These are phyloP conservation scores for Citrus maxima DNA, from an alignment of 345 rosid genomes.

Conservation along the genomic window DNA sequence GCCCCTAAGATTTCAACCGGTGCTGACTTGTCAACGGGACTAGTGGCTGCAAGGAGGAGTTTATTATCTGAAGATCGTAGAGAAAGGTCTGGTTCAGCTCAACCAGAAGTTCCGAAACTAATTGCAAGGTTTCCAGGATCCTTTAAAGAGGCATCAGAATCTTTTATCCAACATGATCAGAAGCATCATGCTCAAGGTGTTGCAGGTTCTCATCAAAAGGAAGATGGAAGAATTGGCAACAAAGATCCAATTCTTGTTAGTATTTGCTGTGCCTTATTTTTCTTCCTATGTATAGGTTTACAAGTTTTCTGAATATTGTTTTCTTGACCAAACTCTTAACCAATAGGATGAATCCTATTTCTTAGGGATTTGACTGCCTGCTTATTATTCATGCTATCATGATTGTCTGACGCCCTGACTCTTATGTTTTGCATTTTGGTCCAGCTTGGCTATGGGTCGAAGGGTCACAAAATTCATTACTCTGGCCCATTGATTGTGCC, in stretches of 20 bases:
- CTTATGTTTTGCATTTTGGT: conserved; percentile 2
- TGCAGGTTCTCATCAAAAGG: conserved; percentile 40
- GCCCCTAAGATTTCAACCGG: conserved; percentile 51
- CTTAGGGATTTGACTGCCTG: background rate
- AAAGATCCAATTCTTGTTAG: conserved; percentile 81
- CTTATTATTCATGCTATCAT: background rate
- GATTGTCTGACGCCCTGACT: background rate
- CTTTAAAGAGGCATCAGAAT: conserved; percentile 79
- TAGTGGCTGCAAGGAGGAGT: conserved; percentile 57
- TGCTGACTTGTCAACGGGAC: conserved; percentile 56
- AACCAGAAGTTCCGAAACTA: conserved; percentile 56
- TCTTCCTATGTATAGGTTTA: background rate
- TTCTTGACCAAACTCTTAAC: background rate
- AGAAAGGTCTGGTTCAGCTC: conserved; percentile 46
- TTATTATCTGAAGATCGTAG: conserved; percentile 52
- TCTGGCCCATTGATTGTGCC: conserved; percentile 91
- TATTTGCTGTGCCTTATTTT: conserved; percentile 2
- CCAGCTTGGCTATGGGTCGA: conserved; percentile 88
- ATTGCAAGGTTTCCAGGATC: conserved; percentile 85
- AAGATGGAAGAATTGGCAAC: conserved; percentile 58
- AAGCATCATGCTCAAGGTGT: conserved; percentile 42
- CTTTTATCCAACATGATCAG: conserved; percentile 48
- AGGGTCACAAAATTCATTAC: conserved; percentile 88
- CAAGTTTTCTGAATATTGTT: background rate
- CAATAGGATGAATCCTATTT: background rate